Evolutionary conservation across 2,329 filamentous ascomycete genomes (phyloP).

Genomic region (Penicillium corylophilum): DNA sequence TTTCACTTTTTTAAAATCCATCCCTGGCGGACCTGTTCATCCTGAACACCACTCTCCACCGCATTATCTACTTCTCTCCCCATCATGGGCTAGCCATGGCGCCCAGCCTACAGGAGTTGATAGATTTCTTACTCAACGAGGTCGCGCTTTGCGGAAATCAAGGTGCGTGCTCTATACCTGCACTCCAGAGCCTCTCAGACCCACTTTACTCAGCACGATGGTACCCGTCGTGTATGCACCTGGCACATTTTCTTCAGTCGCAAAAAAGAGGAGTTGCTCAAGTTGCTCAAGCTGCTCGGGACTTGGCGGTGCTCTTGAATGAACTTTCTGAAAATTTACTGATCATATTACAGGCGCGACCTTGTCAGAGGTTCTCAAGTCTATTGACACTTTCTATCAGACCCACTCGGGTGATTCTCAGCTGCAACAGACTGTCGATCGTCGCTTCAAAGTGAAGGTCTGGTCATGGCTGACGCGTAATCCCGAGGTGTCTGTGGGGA

Average conservation of each 20-base stretch:
- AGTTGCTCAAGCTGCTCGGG: not conserved
- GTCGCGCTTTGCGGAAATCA: conserved; percentile 58
- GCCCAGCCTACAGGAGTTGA: conserved; percentile 55
- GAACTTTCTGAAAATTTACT: conserved; percentile 10
- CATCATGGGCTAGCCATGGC: conserved; percentile 40
- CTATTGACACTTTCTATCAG: conserved; percentile 39
- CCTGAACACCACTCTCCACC: not conserved
- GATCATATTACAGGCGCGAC: conserved; percentile 34
- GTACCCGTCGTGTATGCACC: not conserved
- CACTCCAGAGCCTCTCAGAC: conserved; percentile 8
- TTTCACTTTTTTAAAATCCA: conserved; percentile 20
- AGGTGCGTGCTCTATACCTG: conserved; percentile 48
- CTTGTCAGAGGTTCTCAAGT: conserved; percentile 34
- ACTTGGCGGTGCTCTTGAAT: not conserved
- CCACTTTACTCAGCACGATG: conserved; percentile 19
- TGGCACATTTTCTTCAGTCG: not conserved
- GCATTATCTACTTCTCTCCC: conserved; percentile 3
- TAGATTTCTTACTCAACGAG: conserved; percentile 59
- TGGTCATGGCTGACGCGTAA: conserved; percentile 60
- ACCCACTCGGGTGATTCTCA: conserved; percentile 18
- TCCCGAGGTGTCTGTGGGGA: conserved; percentile 55
- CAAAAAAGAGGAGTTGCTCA: not conserved
- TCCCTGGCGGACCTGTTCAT: conserved; percentile 6
- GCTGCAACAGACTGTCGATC: conserved; percentile 44
- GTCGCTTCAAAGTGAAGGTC: conserved; percentile 52